Evolutionary conservation across 2,329 filamentous ascomycete genomes (phyloP), one percentile per base, ranked within the genome.

Genomic region (Claviceps arundinis): DNA sequence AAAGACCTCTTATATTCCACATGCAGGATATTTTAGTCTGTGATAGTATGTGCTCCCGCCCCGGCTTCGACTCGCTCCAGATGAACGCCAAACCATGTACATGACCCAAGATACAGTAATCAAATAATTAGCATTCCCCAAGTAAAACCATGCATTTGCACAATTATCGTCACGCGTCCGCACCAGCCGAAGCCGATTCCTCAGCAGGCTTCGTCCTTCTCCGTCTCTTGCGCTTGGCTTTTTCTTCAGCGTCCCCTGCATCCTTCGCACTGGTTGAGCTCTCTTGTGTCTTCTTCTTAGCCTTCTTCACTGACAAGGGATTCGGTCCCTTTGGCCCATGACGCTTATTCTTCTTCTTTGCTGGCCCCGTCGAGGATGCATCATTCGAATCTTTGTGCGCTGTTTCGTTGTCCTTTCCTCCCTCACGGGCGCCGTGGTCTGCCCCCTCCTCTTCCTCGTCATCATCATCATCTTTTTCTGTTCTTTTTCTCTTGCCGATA

Each of bases 241-340:
- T 54, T 19, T 52, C 61, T 42, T 63, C 62, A 51, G 57, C 56
- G 40, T 54, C 52, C 22, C 40, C 52, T 6, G 62, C 59, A 9
- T 56, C 55, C 24, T 58, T 53, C 40, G 64, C 69, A 40, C 65
- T 61, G 30, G 56, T 57, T 34, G 30, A 34, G 5, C 54, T 47
- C 50, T 59, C 60, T 53, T 56, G 40, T 19, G 57, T 47, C 54
- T 66, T 63, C 63, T 79, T 80, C 71, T 84, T 86, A 30, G 76
- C 58, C 69, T 87, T 88, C 71, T 84, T 85, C 50, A 85, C 73
- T 49, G 82, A 78, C 51, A 89, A 67, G 8, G 85, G 85, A 64
- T 89, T 89, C 1, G 83, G 84, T 19, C 77, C 81, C 64, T 86
- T 87, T 3, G 74, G 76, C 1, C 83, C 84, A 54, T 75, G 77